Evolutionary conservation across 257 asterid genomes (phyloP), one percentile per base, ranked within the genome.

Genomic region (Gynochthodes officinalis): DNA sequence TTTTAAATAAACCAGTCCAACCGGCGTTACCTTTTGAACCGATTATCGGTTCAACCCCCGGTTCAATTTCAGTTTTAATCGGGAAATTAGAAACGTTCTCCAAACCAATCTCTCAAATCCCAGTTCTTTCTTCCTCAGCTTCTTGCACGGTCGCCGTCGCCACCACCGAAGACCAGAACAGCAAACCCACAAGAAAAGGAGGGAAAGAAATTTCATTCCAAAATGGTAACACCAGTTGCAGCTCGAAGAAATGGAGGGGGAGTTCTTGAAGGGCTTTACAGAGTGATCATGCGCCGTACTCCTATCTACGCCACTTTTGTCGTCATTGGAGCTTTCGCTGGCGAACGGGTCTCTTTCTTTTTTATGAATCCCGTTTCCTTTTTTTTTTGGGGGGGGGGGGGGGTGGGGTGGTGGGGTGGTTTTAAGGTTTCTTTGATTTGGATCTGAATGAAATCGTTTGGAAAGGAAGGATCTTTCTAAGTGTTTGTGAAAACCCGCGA

Each of bases 291-390:
- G 97, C 96, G 97, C 75, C 92, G 98, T 15, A 90, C 88, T 73
- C 87, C 98, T 40, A 82, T 92, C 60, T 88, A 88, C 69, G 96
- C 85, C 32, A 90, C 97, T 59, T 90, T 90, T 84, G 94, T 90
- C 92, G 75, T 90, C 81, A 88, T 85, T 72, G 97, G 97, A 55
- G 97, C 97, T 69, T 89, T 90, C 72, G 28, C 86, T 81, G 96
- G 90, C 55, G 97, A 90, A 90, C 86, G 96, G 75, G 96, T 91
- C 57, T 19, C 19, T 66, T 67, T 60, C 42, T 68, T 28, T 32
- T 6, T 16, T 27, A 1, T 16, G 25, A 16, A 62, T 18, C 48
- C 25, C 28, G 18, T 27, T 52, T 28, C 16, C 13, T 19, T 0
- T 13, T 61, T 33, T 32, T 61, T 4, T 30, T n/a, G n/a, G n/a